phyloP scores from a whole-genome alignment of 2,329 filamentous ascomycete genomes.

The Penicillium thymicola region DNA sequence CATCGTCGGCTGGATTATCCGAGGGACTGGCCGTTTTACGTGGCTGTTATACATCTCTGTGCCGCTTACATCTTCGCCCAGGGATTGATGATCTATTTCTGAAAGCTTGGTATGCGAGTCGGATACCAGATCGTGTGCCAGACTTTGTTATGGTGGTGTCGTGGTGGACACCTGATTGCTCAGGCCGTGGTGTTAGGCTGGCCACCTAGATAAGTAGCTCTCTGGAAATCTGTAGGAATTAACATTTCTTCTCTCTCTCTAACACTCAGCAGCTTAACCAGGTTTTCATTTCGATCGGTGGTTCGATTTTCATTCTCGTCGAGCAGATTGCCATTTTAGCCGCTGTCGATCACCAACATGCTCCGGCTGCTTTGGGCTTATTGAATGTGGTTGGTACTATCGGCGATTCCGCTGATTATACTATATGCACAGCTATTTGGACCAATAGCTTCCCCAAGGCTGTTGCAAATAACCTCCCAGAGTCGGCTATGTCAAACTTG shows the following conservation, averaged over 20 bases:
- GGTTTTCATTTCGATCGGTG: conserved; percentile 56
- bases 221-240: too few species aligned
- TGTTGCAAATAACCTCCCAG: conserved; percentile 47
- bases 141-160: too few species aligned
- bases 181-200: too few species aligned
- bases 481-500: conserved; percentile 25
- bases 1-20: conserved; percentile 51
- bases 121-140: conserved; percentile 57
- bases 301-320: conserved; percentile 51
- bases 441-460: conserved; percentile 52
- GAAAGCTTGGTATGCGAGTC: conserved; percentile 44
- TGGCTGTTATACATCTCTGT: conserved; percentile 52
- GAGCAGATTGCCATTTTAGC: conserved; percentile 56
- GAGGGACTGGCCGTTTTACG: conserved; percentile 51
- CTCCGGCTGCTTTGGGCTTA: conserved; percentile 55
- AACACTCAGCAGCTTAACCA: too few species aligned
- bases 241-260: too few species aligned
- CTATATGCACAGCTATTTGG: conserved; percentile 60
- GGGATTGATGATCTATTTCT: conserved; percentile 57
- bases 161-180: too few species aligned
- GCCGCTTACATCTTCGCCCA: conserved; percentile 52
- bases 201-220: too few species aligned
- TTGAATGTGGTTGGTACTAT: conserved; percentile 54
- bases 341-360: conserved; percentile 52
- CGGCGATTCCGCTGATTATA: conserved; percentile 52